phyloP scores from a whole-genome alignment of 768 basidiomycete genomes.

The Butyriboletus loyo region DNA sequence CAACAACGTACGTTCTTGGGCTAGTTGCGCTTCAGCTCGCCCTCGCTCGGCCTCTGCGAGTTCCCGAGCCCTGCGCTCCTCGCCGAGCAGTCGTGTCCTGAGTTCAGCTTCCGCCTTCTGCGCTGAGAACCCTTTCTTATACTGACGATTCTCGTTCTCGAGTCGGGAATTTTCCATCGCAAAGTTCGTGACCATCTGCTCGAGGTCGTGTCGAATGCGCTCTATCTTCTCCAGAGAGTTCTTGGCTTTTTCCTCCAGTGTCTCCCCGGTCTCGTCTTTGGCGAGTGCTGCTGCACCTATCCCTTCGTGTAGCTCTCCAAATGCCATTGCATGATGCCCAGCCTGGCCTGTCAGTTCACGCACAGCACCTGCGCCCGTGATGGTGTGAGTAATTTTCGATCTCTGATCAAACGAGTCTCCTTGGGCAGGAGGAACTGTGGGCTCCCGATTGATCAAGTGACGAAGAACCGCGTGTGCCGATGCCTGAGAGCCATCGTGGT shows the following conservation, averaged over 20 bases:
- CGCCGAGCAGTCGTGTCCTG: conserved; percentile 14
- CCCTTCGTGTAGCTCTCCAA: conserved; percentile 39
- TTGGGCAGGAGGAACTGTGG: conserved; percentile 42
- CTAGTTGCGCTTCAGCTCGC: conserved; percentile 15
- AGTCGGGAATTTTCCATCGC: conserved; percentile 33
- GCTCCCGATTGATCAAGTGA: conserved; percentile 36
- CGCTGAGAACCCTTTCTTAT: conserved; percentile 6
- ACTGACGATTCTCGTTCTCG: conserved; percentile 20
- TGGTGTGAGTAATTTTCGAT: conserved; percentile 41
- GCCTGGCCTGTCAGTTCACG: conserved; percentile 44
- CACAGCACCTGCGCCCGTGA: conserved; percentile 43
- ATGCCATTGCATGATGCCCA: conserved; percentile 40
- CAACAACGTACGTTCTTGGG: conserved; percentile 10
- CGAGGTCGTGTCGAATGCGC: conserved; percentile 40
- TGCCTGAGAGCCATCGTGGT: conserved; percentile 38
- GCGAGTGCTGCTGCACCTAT: conserved; percentile 39
- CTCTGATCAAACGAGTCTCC: conserved; percentile 41
- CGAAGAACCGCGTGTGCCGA: conserved; percentile 47
- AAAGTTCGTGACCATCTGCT: conserved; percentile 37
- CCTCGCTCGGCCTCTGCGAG: conserved; percentile 15
- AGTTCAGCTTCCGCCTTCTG: conserved; percentile 14
- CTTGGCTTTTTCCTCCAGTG: conserved; percentile 38
- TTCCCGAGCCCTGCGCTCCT: conserved; percentile 18
- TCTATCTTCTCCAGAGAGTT: conserved; percentile 39
- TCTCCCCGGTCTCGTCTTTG: conserved; percentile 38